Evolutionary conservation across 768 basidiomycete genomes (phyloP).

Genomic region (Suillus placidus): DNA sequence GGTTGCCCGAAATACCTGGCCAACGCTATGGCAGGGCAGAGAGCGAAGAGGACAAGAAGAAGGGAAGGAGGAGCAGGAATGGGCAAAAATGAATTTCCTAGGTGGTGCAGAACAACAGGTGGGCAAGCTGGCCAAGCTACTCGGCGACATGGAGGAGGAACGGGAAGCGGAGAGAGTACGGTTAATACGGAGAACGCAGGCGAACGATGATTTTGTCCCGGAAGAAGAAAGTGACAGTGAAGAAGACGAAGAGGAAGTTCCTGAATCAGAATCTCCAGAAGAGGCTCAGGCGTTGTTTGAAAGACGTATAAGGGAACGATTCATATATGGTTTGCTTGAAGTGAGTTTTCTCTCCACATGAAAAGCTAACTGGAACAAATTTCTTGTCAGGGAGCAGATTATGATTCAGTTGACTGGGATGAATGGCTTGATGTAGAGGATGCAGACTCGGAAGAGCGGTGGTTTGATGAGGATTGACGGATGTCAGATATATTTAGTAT

Average conservation of each 20-base stretch:
- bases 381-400: conserved; percentile 58
- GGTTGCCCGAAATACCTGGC: conserved; percentile 61
- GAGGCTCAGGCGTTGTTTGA: conserved; percentile 57
- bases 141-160: conserved; percentile 79
- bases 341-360: conserved; percentile 41
- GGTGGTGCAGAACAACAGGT: conserved; percentile 58
- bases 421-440: conserved; percentile 63
- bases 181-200: conserved; percentile 43
- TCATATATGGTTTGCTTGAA: conserved; percentile 77
- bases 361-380: conserved; percentile 10
- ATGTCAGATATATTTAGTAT: conserved; percentile 18
- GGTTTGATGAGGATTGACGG: conserved; percentile 62
- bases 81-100: conserved; percentile 68
- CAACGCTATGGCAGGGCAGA: conserved; percentile 64
- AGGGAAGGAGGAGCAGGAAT: conserved; percentile 66
- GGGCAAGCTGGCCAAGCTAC: conserved; percentile 66
- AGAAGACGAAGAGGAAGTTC: conserved; percentile 26
- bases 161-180: conserved; percentile 67
- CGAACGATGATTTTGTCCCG: conserved; percentile 53
- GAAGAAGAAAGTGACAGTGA: conserved; percentile 64
- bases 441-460: conserved; percentile 66
- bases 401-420: conserved; percentile 75
- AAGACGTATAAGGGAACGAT: conserved; percentile 62
- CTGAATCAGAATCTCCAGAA: conserved; percentile 47
- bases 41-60: conserved; percentile 53